These are phyloP conservation scores for Drosera spatulata DNA, from an alignment of 179 eudicot genomes.

Conservation along the genomic window DNA sequence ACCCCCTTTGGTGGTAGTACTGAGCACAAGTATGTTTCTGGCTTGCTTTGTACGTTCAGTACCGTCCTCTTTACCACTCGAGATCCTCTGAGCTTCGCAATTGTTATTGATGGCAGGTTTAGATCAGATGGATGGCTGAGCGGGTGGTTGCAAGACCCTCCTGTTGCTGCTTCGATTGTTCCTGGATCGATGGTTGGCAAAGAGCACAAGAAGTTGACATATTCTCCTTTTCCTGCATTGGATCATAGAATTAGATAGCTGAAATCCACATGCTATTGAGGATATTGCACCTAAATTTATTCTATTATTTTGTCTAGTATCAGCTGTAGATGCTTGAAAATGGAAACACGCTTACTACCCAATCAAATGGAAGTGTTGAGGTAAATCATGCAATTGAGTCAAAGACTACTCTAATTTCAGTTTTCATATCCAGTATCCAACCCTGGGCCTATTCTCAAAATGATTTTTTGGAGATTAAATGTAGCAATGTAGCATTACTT, in stretches of 20 bases:
- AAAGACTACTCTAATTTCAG: no score
- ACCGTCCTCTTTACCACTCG: slow-evolving; percentile 33
- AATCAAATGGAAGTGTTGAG: no score
- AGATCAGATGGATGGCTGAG: slow-evolving; percentile 61
- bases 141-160: slow-evolving; percentile 56
- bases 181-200: slow-evolving; percentile 43
- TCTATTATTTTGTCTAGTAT: no score
- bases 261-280: no score
- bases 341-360: no score
- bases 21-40: slow-evolving; percentile 61
- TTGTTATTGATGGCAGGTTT: slow-evolving; percentile 77
- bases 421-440: no score
- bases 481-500: no score
- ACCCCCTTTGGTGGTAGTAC: slow-evolving; percentile 58
- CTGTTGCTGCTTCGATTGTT: slow-evolving; percentile 51
- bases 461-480: no score
- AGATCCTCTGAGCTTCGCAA: slow-evolving; percentile 37
- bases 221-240: slow-evolving; percentile 60
- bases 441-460: no score
- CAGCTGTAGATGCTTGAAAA: no score
- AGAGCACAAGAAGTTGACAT: slow-evolving; percentile 77
- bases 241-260: not conserved
- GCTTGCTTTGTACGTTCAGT: slow-evolving; percentile 42
- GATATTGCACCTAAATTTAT: no score
- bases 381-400: no score